These are phyloP conservation scores for Blumeria hordei DNA, from an alignment of 2,329 filamentous ascomycete genomes.

Conservation along the genomic window DNA sequence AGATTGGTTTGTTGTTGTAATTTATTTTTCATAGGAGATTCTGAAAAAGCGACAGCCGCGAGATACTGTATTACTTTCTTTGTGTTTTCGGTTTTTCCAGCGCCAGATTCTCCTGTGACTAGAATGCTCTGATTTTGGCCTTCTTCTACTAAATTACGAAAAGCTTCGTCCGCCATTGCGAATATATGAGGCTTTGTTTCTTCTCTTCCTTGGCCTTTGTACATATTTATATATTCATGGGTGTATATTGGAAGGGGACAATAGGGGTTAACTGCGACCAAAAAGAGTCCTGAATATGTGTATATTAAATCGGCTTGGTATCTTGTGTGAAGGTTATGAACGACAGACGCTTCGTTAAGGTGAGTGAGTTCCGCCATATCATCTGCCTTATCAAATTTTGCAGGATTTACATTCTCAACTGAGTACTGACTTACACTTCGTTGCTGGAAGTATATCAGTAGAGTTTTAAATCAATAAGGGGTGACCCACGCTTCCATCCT, in stretches of 20 bases:
- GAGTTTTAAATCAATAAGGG: background rate
- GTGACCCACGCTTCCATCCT: slow-evolving; percentile 57
- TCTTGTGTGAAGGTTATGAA: slow-evolving; percentile 85
- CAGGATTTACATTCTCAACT: slow-evolving; percentile 96
- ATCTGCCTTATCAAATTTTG: slow-evolving; percentile 97
- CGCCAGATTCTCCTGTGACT: slow-evolving; percentile 92
- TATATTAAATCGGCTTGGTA: slow-evolving; percentile 95
- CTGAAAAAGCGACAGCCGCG: slow-evolving; percentile 72
- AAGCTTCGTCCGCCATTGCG: slow-evolving; percentile 90
- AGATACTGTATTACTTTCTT: slow-evolving; percentile 99
- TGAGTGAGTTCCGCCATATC: slow-evolving; percentile 99
- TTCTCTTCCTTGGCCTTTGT: slow-evolving; percentile 71
- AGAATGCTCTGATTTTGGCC: slow-evolving; percentile 92
- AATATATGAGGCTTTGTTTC: slow-evolving; percentile 96
- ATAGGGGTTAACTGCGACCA: slow-evolving; percentile 95
- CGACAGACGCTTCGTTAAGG: slow-evolving; percentile 89
- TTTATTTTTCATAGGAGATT: slow-evolving; percentile 41
- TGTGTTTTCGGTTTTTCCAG: slow-evolving; percentile 95
- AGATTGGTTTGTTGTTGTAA: slow-evolving; percentile 53
- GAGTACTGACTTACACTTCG: slow-evolving; percentile 65
- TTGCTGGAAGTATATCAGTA: slow-evolving; percentile 31
- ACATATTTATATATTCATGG: slow-evolving; percentile 96
- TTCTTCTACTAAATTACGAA: slow-evolving; percentile 85
- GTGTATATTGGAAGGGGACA: slow-evolving; percentile 85
- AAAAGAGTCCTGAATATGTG: slow-evolving; percentile 89